Percentiles rank a stretch among this genome's conserved stretches.
Conservation (phyloP, 1,284 basidiomycete species). For the Trichosporon faecale region DNA sequence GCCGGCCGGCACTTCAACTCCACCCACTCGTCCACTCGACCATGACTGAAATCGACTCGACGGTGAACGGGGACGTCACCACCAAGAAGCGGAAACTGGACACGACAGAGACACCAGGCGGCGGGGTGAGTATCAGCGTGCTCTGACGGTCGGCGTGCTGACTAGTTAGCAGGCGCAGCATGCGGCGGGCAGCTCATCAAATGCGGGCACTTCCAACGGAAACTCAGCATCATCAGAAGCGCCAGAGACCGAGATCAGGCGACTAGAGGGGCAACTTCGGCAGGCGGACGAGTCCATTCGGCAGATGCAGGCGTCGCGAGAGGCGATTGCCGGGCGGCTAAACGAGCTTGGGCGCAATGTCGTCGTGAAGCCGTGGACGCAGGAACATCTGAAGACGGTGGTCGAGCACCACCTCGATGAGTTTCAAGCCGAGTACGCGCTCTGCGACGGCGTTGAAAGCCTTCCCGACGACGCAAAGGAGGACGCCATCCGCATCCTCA, state of each 20-base stretch:
- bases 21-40: constrained; percentile 3
- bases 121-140: neutral
- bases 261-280: neutral
- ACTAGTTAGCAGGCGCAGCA: neutral
- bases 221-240: neutral
- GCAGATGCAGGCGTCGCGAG: neutral
- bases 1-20: neutral
- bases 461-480: neutral
- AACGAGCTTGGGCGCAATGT: neutral
- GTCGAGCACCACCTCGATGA: neutral
- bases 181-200: neutral
- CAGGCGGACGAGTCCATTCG: neutral
- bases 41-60: neutral
- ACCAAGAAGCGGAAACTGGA: neutral
- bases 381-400: neutral
- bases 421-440: neutral
- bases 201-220: neutral
- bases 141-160: neutral
- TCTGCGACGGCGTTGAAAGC: neutral
- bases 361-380: neutral
- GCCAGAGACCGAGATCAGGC: neutral
- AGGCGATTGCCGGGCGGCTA: neutral
- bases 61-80: neutral
- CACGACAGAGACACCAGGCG: neutral
- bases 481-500: neutral